Base-by-base conservation (phyloP, 345 rosid species). In the Lumnitzera littorea region DNA sequence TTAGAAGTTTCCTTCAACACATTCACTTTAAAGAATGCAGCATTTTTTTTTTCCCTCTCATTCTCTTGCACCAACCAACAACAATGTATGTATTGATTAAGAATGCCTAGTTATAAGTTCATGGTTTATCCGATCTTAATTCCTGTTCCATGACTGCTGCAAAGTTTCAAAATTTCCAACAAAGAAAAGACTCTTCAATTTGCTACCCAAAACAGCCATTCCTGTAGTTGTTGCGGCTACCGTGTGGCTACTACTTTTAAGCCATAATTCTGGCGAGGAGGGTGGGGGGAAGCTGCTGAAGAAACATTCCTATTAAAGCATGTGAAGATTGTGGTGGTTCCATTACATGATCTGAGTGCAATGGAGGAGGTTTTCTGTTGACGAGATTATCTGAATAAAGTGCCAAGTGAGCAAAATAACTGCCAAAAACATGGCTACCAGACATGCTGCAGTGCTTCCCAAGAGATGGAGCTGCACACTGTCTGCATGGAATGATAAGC, bases 401-500 rank as follows among this genome's bases (percentile, higher is more conserved):
- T 67, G 91, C 96, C 2, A 94, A 82, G 75, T 78, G 64, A 79
- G 91, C 96, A 16, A 81, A 96, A 70, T 85, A 70, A 77, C 79
- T 12, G 87, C 95, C 3, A 84, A 78, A 76, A 92, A 89, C 69
- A 78, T 80, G 81, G 95, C 98, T 52, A 89, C 96, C 36, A 74
- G 98, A 81, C 86, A 92, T 61, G 89, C 96, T 56, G 97, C 96
- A 48, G 97, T 84, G 85, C 96, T 92, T 72, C 96, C 98, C 8
- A 92, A 87, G 82, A 92, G 89, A 81, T 87, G 98, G 97, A 89
- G 94, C 74, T 14, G 67, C 77, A 5, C 89, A 96, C 60, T 85
- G 73, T 29, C 94, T 96, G 17, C 71, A 84, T 51, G 96, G 98
- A 62, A 87, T 78, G 73, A 55, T 67, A 67, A 84, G 78, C 76